Evolutionary conservation across 306 rosid genomes (phyloP), one percentile per base, ranked within the genome.

Genomic region (Erythrophleum fordii): DNA sequence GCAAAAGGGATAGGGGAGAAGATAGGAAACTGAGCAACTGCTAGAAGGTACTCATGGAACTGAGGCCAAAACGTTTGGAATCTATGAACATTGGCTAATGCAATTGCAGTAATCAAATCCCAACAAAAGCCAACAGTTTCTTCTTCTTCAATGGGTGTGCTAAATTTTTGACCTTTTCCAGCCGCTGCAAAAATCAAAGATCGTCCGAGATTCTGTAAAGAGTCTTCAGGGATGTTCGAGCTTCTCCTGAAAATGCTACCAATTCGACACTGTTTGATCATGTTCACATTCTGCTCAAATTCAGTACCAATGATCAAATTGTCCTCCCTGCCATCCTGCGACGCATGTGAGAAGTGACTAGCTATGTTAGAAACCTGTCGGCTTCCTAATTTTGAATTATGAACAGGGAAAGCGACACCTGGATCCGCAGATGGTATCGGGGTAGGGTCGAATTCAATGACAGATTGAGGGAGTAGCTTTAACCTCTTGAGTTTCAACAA

Each of bases 141-240:
- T 84, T 95, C 98, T 86, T 95, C 98, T 77, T 95, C 99, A 62
- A 89, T 75, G 0, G 94, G 85, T n/a, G 97, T 93, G 87, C 93
- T 93, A 44, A 93, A 93, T 82, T 95, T 95, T 53, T 95, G 98
- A 31, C 98, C 98, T 88, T 92, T 93, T 62, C 99, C 98, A 8
- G 99, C 99, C 13, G 99, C 92, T 11, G 97, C 86, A 76, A 88
- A 90, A 61, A 95, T 90, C 72, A 93, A 72, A 44, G 94, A 88
- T 17, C 97, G 86, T 16, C 99, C 98, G 3, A 93, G 93, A 82
- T 81, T 89, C 28, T 86, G 90, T 65, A 93, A 81, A 77, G 93
- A 84, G 3, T 92, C 94, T 31, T 81, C 94, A 0, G 88, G 96
- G 22, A 93, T 85, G 83, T 76, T 90, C 29, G 96, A 88, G 79